Evolutionary conservation across 495 filamentous ascomycete species (phyloP).

Genomic region (Hyaloscypha variabilis): DNA sequence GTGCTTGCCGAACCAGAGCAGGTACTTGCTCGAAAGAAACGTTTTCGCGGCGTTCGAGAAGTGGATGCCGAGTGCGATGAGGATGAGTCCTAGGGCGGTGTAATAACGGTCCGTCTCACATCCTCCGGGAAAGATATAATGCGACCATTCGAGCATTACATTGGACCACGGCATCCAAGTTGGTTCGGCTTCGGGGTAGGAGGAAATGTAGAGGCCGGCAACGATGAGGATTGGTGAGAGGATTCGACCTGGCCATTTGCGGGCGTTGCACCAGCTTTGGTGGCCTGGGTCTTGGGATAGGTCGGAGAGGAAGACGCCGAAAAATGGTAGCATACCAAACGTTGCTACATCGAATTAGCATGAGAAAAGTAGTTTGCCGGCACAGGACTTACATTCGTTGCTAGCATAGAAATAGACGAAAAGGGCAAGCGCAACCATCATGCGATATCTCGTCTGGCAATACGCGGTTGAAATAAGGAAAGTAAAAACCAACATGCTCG

Average conservation of each 20-base stretch:
- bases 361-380: background rate
- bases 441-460: slow-evolving; percentile 56
- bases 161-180: slow-evolving; percentile 62
- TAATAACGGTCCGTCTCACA: slow-evolving; percentile 56
- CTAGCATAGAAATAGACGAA: slow-evolving; percentile 56
- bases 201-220: slow-evolving; percentile 57
- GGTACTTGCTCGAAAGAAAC: slow-evolving; percentile 54
- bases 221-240: slow-evolving; percentile 47
- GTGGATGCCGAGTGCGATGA: slow-evolving; percentile 55
- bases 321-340: slow-evolving; percentile 65
- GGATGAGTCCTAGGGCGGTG: slow-evolving; percentile 57
- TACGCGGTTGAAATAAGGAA: slow-evolving; percentile 58
- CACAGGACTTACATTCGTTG: slow-evolving; percentile 43
- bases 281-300: slow-evolving; percentile 55
- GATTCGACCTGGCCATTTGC: slow-evolving; percentile 47
- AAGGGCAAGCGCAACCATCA: slow-evolving; percentile 53
- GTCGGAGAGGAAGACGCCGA: slow-evolving; percentile 66
- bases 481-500: slow-evolving; percentile 63
- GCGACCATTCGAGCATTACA: slow-evolving; percentile 44
- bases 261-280: slow-evolving; percentile 50
- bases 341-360: slow-evolving; percentile 41
- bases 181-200: slow-evolving; percentile 61
- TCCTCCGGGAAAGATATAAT: slow-evolving; percentile 58
- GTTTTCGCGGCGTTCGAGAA: slow-evolving; percentile 59
- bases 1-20: slow-evolving; percentile 69